These are phyloP conservation scores for Coemansia sp. DNA, from an alignment of 192 early-diverging fungal genomes.

Conservation along the genomic window DNA sequence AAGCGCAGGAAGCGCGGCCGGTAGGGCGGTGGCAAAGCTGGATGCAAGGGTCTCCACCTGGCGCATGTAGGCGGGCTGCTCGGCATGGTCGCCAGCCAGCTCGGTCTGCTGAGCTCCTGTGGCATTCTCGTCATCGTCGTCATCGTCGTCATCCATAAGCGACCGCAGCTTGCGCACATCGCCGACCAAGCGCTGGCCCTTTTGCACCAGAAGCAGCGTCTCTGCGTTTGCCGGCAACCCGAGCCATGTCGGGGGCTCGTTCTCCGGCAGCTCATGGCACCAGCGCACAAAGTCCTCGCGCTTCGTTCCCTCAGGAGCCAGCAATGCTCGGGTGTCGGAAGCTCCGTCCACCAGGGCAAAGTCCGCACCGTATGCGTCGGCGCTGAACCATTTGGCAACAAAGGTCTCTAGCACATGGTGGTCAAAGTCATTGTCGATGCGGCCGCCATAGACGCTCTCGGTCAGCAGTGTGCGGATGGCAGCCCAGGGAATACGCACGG, in stretches of 20 bases:
- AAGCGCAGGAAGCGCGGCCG: conserved; percentile 22
- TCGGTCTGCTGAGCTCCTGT: not conserved
- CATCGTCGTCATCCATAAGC: conserved; percentile 80
- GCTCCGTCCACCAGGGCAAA: conserved; percentile 69
- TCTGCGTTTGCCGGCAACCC: too few species aligned
- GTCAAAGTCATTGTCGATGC: conserved; percentile 93
- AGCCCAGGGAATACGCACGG: conserved; percentile 94
- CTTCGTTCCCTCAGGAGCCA: conserved; percentile 83
- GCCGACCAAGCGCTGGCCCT: too few species aligned
- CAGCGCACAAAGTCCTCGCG: conserved; percentile 74
- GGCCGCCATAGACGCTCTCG: conserved; percentile 94
- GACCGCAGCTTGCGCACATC: conserved; percentile 56
- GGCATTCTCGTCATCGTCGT: conserved; percentile 16
- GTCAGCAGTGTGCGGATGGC: conserved; percentile 84
- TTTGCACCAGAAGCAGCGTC: too few species aligned
- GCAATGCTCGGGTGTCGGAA: conserved; percentile 48
- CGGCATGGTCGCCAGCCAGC: conserved; percentile 45
- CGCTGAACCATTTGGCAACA: conserved; percentile 76
- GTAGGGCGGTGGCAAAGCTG: conserved; percentile 64
- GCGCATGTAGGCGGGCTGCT: conserved; percentile 74
- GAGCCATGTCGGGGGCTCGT: too few species aligned
- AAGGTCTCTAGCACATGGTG: conserved; percentile 83
- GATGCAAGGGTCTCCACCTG: conserved; percentile 55
- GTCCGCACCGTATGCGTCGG: conserved; percentile 77
- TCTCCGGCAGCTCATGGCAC: too few species aligned